Conservation (phyloP, 2,329 filamentous ascomycete genomes). For the Pseudogymnoascus sp. region DNA sequence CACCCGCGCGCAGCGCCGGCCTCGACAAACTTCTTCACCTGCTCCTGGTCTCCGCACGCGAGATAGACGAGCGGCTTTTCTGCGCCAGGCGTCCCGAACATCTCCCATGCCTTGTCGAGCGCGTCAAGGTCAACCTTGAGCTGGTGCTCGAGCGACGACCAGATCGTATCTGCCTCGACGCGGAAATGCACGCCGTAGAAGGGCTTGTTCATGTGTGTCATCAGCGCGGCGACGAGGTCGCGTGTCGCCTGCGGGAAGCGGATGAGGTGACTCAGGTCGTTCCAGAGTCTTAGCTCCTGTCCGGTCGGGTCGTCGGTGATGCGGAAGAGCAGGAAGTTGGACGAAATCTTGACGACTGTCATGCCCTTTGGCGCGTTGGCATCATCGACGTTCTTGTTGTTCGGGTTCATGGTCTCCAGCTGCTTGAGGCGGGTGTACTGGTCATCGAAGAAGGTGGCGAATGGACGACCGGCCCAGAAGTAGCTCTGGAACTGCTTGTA, state of each 20-base stretch:
- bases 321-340: constrained; percentile 30
- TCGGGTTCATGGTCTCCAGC: constrained; percentile 12
- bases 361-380: constrained; percentile 22
- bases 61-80: constrained; percentile 29
- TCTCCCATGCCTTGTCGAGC: constrained; percentile 29
- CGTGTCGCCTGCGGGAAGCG: constrained; percentile 28
- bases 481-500: constrained; percentile 24
- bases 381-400: background rate
- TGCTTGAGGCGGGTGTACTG: constrained; percentile 15
- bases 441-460: constrained; percentile 24
- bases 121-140: constrained; percentile 30
- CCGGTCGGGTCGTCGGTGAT: constrained; percentile 32
- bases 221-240: constrained; percentile 19
- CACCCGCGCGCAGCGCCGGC: constrained; percentile 29
- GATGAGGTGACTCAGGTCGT: constrained; percentile 28
- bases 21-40: constrained; percentile 26
- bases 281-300: constrained; percentile 30
- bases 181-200: constrained; percentile 33
- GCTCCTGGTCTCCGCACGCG: constrained; percentile 30
- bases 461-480: constrained; percentile 29
- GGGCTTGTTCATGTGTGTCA: constrained; percentile 22
- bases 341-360: constrained; percentile 26
- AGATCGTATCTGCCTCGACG: constrained; percentile 32
- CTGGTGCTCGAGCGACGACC: constrained; percentile 31
- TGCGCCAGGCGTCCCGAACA: constrained; percentile 17